Evolutionary conservation across 495 filamentous ascomycete genomes (phyloP).

Genomic region (Xylaria telfairii): DNA sequence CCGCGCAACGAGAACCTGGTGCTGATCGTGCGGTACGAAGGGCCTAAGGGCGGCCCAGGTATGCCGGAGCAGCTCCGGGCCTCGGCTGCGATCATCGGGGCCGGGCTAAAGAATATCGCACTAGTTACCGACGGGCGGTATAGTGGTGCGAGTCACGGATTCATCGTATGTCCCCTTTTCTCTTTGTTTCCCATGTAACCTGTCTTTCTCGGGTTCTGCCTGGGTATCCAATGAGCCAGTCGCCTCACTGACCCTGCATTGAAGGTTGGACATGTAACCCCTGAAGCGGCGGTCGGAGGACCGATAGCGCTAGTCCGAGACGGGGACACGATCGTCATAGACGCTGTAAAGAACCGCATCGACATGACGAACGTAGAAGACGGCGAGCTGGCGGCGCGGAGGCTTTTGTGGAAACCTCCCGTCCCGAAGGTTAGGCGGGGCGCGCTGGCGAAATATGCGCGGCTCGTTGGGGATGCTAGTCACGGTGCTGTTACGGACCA

Average conservation of each 20-base stretch:
- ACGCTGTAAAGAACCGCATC: conserved; percentile 79
- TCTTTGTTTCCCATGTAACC: too few species aligned
- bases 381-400: conserved; percentile 72
- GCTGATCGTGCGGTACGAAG: conserved; percentile 92
- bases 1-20: conserved; percentile 81
- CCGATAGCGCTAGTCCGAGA: conserved; percentile 81
- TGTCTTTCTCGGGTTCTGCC: too few species aligned
- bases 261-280: conserved; percentile 76
- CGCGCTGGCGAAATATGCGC: conserved; percentile 88
- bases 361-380: conserved; percentile 67
- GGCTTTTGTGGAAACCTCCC: conserved; percentile 76
- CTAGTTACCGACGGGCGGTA: conserved; percentile 95
- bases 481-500: conserved; percentile 62
- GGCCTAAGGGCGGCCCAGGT: conserved; percentile 91
- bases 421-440: conserved; percentile 79
- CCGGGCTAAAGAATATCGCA: conserved; percentile 84
- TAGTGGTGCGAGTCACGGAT: conserved; percentile 88
- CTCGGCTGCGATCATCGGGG: conserved; percentile 90
- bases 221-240: too few species aligned
- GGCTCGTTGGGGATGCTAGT: conserved; percentile 60
- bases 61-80: conserved; percentile 98
- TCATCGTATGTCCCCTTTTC: conserved; percentile 89
- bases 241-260: too few species aligned
- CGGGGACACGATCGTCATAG: conserved; percentile 87
- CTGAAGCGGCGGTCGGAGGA: conserved; percentile 83